Conservation (phyloP, 2,329 filamentous ascomycete species). For the Rasamsonia emersonii region DNA sequence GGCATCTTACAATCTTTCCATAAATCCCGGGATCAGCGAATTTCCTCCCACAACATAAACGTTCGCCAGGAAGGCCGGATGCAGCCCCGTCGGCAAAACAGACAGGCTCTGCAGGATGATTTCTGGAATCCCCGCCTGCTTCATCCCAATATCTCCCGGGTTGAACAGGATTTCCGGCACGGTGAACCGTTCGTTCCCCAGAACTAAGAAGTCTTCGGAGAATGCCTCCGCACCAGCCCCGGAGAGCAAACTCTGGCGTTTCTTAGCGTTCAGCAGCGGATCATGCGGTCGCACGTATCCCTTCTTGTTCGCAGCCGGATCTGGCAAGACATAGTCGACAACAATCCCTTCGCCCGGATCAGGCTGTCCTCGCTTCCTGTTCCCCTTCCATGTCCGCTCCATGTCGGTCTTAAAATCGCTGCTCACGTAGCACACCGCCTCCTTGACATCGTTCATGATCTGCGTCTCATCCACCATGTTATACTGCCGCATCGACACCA, state of each 20-base stretch:
- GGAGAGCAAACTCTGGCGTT: constrained; percentile 41
- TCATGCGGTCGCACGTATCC: constrained; percentile 74
- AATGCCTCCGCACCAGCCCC: constrained; percentile 37
- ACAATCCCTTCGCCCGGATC: constrained; percentile 46
- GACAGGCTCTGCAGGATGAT: constrained; percentile 72
- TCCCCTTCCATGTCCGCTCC: constrained; percentile 75
- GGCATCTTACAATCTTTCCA: constrained; percentile 64
- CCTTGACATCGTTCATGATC: constrained; percentile 94
- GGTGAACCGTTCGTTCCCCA: constrained; percentile 85
- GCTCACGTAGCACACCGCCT: constrained; percentile 75
- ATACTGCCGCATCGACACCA: constrained; percentile 84
- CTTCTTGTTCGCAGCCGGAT: constrained; percentile 55
- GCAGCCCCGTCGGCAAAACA: constrained; percentile 68
- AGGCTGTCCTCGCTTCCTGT: constrained; percentile 35
- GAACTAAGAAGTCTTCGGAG: constrained; percentile 71
- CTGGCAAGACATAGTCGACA: constrained; percentile 86
- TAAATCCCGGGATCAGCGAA: constrained; percentile 68
- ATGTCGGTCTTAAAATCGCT: constrained; percentile 68
- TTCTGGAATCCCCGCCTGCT: constrained; percentile 72
- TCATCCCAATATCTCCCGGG: constrained; percentile 75
- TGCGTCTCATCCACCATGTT: constrained; percentile 92
- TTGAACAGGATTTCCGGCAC: constrained; percentile 86
- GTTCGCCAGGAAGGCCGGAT: constrained; percentile 77
- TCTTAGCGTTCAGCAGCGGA: constrained; percentile 49
- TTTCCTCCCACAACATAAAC: constrained; percentile 85